A percentile compares a stretch with the other conserved stretches of the same genome.
These are phyloP conservation scores for Daedaleopsis nitida DNA, from an alignment of 768 basidiomycete genomes.

Conservation along the genomic window DNA sequence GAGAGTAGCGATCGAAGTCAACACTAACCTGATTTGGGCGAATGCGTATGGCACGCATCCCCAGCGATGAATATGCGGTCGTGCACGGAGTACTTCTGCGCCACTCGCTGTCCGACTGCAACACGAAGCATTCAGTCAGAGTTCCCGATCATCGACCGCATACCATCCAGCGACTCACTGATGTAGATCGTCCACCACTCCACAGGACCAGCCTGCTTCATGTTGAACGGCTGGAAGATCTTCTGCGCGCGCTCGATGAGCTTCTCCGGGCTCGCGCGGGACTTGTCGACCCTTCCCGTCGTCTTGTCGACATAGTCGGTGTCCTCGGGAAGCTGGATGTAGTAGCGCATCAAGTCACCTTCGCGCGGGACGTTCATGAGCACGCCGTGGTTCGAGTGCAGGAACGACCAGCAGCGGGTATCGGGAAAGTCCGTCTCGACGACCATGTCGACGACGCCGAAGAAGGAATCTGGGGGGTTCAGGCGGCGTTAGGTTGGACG, in stretches of 20 bases:
- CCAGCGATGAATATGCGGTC: slow-evolving; percentile 60
- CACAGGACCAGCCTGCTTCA: slow-evolving; percentile 33
- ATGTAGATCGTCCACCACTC: slow-evolving; percentile 56
- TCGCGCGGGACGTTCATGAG: slow-evolving; percentile 58
- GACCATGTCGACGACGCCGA: slow-evolving; percentile 75
- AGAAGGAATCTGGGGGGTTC: slow-evolving; percentile 57
- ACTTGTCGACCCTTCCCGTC: slow-evolving; percentile 46
- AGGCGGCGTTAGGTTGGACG: slow-evolving; percentile 29
- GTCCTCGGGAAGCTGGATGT: slow-evolving; percentile 50
- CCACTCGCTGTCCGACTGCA: slow-evolving; percentile 58
- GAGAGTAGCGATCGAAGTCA: not conserved
- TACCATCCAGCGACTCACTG: not conserved
- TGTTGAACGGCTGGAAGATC: slow-evolving; percentile 45
- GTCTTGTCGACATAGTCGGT: slow-evolving; percentile 36
- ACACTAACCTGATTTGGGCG: slow-evolving; percentile 41
- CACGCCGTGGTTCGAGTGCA: slow-evolving; percentile 55
- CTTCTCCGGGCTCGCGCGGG: slow-evolving; percentile 38
- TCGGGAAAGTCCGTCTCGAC: slow-evolving; percentile 58
- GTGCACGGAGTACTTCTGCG: slow-evolving; percentile 46
- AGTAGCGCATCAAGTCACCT: slow-evolving; percentile 48
- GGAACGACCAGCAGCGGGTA: slow-evolving; percentile 48
- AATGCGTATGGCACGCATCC: slow-evolving; percentile 53
- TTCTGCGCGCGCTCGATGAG: slow-evolving; percentile 47
- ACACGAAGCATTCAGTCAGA: not conserved
- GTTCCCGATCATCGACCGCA: not conserved